Conservation (phyloP, 345 rosid species). For the Moringa oleifera region DNA sequence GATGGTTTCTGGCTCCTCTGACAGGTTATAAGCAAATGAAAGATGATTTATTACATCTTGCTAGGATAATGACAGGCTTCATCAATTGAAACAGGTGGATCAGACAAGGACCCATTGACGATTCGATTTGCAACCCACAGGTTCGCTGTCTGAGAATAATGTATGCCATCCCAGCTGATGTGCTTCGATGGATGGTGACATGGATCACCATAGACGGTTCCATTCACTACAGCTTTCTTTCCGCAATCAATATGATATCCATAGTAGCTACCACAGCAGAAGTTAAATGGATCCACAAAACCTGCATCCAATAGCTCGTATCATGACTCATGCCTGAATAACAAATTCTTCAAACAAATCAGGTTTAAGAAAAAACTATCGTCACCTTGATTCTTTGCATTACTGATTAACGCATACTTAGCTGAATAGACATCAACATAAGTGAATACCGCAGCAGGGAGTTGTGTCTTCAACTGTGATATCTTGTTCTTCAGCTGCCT, state of each 20-base stretch:
- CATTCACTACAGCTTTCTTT: conserved; percentile 49
- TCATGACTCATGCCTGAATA: not conserved
- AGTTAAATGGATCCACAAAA: conserved; percentile 53
- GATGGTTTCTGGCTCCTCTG: no score
- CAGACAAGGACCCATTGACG: conserved; percentile 42
- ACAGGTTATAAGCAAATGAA: not conserved
- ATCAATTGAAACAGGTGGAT: conserved; percentile 32
- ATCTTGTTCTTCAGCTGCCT: conserved; percentile 51
- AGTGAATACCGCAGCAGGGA: conserved; percentile 41
- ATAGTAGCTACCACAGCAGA: conserved; percentile 61
- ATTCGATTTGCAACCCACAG: conserved; percentile 39
- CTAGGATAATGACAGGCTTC: conserved; percentile 11
- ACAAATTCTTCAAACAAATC: not conserved
- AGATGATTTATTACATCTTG: not conserved
- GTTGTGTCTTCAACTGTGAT: conserved; percentile 32
- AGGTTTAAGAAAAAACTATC: not conserved
- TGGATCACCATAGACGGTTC: conserved; percentile 58
- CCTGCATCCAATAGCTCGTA: conserved; percentile 33
- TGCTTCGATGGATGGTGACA: conserved; percentile 46
- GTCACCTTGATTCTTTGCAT: conserved; percentile 51
- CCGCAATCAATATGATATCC: conserved; percentile 67
- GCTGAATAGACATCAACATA: conserved; percentile 67
- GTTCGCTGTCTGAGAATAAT: conserved; percentile 61
- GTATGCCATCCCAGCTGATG: conserved; percentile 83
- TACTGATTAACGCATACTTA: conserved; percentile 44